These are phyloP conservation scores for Termitomyces sp. DNA, from an alignment of 768 basidiomycete species.

Conservation along the genomic window DNA sequence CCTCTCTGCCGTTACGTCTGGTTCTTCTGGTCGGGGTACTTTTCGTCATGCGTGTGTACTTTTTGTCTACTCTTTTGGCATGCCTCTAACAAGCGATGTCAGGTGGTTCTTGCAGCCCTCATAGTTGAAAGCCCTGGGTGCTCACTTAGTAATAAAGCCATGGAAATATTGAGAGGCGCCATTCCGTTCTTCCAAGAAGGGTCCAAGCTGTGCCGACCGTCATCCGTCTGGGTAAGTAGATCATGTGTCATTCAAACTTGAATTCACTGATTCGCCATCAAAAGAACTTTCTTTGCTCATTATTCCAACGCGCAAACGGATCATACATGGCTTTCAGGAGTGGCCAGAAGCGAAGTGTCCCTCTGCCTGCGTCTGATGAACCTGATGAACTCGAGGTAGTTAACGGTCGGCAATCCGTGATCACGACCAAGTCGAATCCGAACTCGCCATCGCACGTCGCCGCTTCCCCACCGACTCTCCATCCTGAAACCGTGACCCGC, in stretches of 20 bases:
- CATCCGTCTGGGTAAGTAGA: constrained; percentile 25
- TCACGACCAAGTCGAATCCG: constrained; percentile 22
- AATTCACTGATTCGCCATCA: background rate
- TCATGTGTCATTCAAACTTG: background rate
- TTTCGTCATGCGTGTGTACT: constrained; percentile 38
- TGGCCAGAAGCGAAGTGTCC: constrained; percentile 12
- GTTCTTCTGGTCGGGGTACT: constrained; percentile 48
- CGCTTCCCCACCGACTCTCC: constrained; percentile 14
- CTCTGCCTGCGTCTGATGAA: constrained; percentile 8
- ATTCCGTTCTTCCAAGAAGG: constrained; percentile 37
- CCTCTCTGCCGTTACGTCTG: constrained; percentile 30
- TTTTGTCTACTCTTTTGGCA: background rate
- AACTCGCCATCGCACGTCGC: constrained; percentile 20
- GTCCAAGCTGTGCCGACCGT: constrained; percentile 30
- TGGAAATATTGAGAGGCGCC: constrained; percentile 30
- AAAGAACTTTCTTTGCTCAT: constrained; percentile 32
- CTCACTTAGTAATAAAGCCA: constrained; percentile 30
- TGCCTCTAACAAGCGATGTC: background rate
- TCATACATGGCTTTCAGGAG: constrained; percentile 23
- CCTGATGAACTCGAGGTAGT: constrained; percentile 33
- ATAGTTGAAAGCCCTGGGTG: constrained; percentile 41
- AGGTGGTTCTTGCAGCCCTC: constrained; percentile 42
- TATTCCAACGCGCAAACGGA: constrained; percentile 27
- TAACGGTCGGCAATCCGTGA: constrained; percentile 26
- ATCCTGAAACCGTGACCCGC: constrained; percentile 10